Evolutionary conservation across 2,329 filamentous ascomycete species (phyloP), one percentile per base, ranked within the genome.

Genomic region (Aspergillus nomiae): DNA sequence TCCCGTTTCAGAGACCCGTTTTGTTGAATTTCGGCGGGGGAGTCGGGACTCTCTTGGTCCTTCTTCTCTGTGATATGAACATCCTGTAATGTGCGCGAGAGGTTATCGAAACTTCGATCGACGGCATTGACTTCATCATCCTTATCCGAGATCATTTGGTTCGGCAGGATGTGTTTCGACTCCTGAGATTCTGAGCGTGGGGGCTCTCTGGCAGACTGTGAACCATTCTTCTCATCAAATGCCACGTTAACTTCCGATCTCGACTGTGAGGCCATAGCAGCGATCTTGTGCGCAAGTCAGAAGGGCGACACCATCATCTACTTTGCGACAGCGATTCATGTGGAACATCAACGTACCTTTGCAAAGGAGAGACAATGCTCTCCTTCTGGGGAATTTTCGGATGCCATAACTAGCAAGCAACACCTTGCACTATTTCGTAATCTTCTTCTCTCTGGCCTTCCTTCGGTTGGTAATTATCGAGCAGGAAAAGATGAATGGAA

Each of bases 361-460:
- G 90, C 90, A 83, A 93, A 93, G 50, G 90, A 92, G 70, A 89
- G 85, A 78, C 72, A 71, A 59, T 69, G 63, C 43, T 73, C 70
- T 67, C 69, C 72, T 60, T 65, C 61, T 41, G 70, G 66, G 59
- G 71, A 68, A 61, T 67, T 69, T 58, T 76, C 70, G 32, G 76
- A 74, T 67, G 71, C 69, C 76, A 78, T 79, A 59, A 63, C 69
- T 55, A 58, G 60, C 45, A 53, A 61, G 63, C 57, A 48, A 50
- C 63, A 64, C 55, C 65, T 64, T 54, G 46, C 45, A 56, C 48
- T 34, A 43, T 41, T 36, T 63, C 59, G 38, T 60, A 54, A 56
- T 51, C 36, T 30, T 56, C 46, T 54, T 61, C 50, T 58, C 58
- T 53, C 54, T 41, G 38, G 53, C 38, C 53, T 62, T 26, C 59